Evolutionary conservation across 345 rosid species (phyloP), one percentile per base, ranked within the genome.

Genomic region (Hypericum perforatum): DNA sequence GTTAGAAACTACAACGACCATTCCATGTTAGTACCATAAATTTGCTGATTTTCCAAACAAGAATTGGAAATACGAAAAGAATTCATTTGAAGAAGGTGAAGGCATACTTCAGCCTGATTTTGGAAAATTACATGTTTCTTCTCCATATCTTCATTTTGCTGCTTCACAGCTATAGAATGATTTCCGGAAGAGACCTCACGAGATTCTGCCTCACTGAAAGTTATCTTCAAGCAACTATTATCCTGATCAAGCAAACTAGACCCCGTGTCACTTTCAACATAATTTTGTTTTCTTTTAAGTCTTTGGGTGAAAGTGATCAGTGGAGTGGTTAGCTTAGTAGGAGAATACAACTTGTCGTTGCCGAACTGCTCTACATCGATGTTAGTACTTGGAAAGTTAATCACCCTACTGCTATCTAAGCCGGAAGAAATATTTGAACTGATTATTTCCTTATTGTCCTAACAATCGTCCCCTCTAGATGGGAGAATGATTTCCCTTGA

Each of bases 221-320:
- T 15, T 16, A n/a, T 43, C 22, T 56, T 58, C n/a, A 22, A 50
- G 51, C 49, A 37, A 48, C 37, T 14, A 9, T 67, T 60, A 48
- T 54, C 67, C 46, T 15, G 29, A 5, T 54, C 8, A 36, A 11
- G 15, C 37, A 55, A 11, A 43, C 50, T 52, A 14, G 43, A 58
- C 37, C n/a, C 39, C 12, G 40, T 37, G 46, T 63, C 60, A 60
- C 43, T 36, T 54, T 42, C 48, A 29, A 45, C 63, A 42, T 11
- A 14, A 11, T 44, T 45, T 37, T 52, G 55, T 56, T 58, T 76
- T 51, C 65, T 72, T 60, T 61, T 76, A 52, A 16, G 43, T 54
- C 72, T 66, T 49, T 77, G 68, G 62, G 58, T 63, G 43, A 69
- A 76, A 53, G 80, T 76, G 22, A 69, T 70, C 44, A 72, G 55